Conservation (phyloP, 2,329 filamentous ascomycete genomes). For the Ilyonectria destructans region DNA sequence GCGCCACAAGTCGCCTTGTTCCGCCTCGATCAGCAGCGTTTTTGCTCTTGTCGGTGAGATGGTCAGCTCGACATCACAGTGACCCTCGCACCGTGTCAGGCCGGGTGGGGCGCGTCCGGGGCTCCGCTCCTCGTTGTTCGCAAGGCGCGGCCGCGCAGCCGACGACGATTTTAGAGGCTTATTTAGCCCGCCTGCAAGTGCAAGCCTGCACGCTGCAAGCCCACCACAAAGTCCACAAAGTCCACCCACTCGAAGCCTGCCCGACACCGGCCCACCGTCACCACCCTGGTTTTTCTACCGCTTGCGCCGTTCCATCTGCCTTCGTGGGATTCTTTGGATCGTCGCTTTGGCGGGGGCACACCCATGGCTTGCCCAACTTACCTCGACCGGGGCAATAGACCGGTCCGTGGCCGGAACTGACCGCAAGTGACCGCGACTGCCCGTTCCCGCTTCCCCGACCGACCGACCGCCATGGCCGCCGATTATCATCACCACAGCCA, state of each 20-base stretch:
- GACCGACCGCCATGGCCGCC: background rate
- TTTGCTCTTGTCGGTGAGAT: constrained; percentile 20
- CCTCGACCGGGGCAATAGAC: constrained; percentile 20
- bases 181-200: constrained; percentile 10
- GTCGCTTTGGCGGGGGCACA: background rate
- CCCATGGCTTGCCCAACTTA: background rate
- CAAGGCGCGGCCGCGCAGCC: constrained; percentile 44
- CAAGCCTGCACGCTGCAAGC: constrained; percentile 10
- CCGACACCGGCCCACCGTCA: constrained; percentile 46
- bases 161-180: constrained; percentile 13
- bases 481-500: constrained; percentile 6
- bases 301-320: background rate
- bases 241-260: background rate
- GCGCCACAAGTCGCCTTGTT: background rate
- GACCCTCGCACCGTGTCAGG: constrained; percentile 21
- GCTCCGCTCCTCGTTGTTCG: constrained; percentile 51
- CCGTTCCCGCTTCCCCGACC: constrained; percentile 7
- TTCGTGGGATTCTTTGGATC: background rate
- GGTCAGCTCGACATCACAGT: constrained; percentile 36
- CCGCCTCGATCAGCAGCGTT: background rate
- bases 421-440: constrained; percentile 8
- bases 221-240: background rate
- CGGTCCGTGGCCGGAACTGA: constrained; percentile 26
- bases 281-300: background rate
- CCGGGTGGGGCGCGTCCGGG: constrained; percentile 30